Base-by-base conservation (phyloP, 108 stramenopile genomes). In the Discostella stelligeroides region DNA sequence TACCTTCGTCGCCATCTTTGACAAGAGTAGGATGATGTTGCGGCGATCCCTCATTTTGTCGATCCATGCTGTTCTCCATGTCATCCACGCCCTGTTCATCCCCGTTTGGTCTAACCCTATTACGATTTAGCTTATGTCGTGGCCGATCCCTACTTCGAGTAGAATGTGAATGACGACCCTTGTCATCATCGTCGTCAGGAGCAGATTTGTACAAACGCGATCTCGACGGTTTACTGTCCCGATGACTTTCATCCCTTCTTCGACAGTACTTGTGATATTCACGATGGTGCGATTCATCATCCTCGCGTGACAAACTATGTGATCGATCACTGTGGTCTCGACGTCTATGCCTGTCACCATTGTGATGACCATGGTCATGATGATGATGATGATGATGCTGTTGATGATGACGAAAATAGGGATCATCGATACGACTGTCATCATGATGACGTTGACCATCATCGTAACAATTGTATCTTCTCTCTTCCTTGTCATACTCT, bases 111-210 rank as follows among this genome's bases (percentile, higher is more conserved):
- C 4, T n/a, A n/a, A n/a, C n/a, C n/a, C n/a, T n/a, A n/a, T n/a
- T n/a, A n/a, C n/a, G n/a, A n/a, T n/a, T n/a, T n/a, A n/a, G n/a
- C n/a, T n/a, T n/a, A n/a, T n/a, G n/a, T n/a, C n/a, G n/a, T n/a
- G n/a, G n/a, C n/a, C n/a, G n/a, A n/a, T n/a, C n/a, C n/a, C n/a
- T n/a, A n/a, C n/a, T n/a, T n/a, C n/a, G n/a, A n/a, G n/a, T n/a
- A n/a, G n/a, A n/a, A n/a, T n/a, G n/a, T n/a, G n/a, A n/a, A n/a
- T n/a, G n/a, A 12, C 39, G 23, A 10, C n/a, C 0, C 9, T 0
- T 39, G n/a, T 5, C 17, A 9, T 50, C 49, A 3, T 66, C 50
- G 37, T 66, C 64, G 17, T 66, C 50, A n/a, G n/a, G n/a, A n/a
- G n/a, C n/a, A n/a, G n/a, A n/a, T n/a, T n/a, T n/a, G n/a, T n/a